A percentile compares a stretch with the other conserved stretches of the same genome.
Conservation (phyloP, 2,329 filamentous ascomycete genomes). For the Nakataea oryzae region DNA sequence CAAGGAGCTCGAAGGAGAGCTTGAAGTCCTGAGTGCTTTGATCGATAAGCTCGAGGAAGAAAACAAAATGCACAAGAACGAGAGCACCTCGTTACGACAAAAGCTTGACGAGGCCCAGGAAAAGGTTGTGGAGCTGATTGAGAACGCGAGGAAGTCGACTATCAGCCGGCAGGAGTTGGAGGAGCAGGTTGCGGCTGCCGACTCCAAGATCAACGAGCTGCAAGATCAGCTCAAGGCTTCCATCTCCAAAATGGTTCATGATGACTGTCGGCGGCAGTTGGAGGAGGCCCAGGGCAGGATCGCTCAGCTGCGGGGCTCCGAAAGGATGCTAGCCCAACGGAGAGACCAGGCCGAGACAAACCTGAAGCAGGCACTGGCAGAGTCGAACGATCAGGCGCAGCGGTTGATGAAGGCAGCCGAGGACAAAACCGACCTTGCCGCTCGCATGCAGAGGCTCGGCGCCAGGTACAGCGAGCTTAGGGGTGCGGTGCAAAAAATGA, state of each 20-base stretch:
- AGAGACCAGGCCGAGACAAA: not conserved
- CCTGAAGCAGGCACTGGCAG: not conserved
- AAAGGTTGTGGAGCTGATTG: not conserved
- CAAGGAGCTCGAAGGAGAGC: not conserved
- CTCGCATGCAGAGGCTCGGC: not conserved
- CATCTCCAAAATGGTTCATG: not conserved
- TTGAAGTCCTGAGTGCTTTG: not conserved
- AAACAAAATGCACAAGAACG: not conserved
- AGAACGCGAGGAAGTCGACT: not conserved
- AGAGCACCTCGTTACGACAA: not conserved
- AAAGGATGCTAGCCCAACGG: not conserved
- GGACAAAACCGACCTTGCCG: not conserved
- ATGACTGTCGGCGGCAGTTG: not conserved
- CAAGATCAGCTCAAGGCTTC: not conserved
- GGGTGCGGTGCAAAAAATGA: not conserved
- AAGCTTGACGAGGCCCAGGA: not conserved
- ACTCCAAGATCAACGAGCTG: not conserved
- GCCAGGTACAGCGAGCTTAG: not conserved
- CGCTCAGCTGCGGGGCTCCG: not conserved
- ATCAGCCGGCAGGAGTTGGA: not conserved
- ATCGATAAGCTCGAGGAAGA: not conserved
- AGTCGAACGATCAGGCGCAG: no score
- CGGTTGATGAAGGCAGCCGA: no score
- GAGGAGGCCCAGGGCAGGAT: not conserved
- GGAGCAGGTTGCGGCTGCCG: not conserved